Evolutionary conservation across 148 eudicot genomes (phyloP).

Genomic region (Amaranthus palmeri): DNA sequence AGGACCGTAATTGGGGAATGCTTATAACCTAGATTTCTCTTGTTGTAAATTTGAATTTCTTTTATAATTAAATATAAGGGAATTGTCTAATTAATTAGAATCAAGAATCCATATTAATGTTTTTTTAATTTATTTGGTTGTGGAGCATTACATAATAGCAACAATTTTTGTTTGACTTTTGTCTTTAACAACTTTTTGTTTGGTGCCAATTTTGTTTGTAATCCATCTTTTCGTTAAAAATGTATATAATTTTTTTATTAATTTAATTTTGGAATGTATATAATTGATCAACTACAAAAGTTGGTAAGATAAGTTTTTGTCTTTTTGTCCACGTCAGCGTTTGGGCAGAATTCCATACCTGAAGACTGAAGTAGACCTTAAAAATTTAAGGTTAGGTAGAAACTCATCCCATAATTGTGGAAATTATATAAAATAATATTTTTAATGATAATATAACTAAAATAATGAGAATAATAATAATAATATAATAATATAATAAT

Average conservation of each 20-base stretch:
- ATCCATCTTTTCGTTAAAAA: neutral
- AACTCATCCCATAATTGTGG: slow-evolving; percentile 21
- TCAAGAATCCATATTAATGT: too few relatives aligned
- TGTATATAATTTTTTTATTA: neutral
- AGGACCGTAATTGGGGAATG: too few relatives aligned
- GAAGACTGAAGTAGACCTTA: neutral
- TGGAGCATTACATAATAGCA: slow-evolving; percentile 14
- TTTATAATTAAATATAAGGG: too few relatives aligned
- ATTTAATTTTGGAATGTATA: too few relatives aligned
- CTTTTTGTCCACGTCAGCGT: slow-evolving; percentile 18
- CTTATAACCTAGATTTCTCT: too few relatives aligned
- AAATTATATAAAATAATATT: slow-evolving; percentile 4
- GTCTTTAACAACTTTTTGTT: neutral
- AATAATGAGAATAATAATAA: too few relatives aligned
- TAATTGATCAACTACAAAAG: slow-evolving; percentile 12
- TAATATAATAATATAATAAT: too few relatives aligned
- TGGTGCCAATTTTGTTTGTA: neutral
- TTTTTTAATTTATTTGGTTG: neutral
- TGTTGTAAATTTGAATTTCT: too few relatives aligned
- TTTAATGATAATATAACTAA: too few relatives aligned
- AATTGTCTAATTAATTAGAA: neutral
- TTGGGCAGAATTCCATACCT: slow-evolving; percentile 10
- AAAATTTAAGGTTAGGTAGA: slow-evolving; percentile 6
- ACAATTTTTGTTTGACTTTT: slow-evolving; percentile 14
- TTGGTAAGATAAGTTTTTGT: neutral